Evolutionary conservation across 768 basidiomycete species (phyloP).

Genomic region (Pisolithus orientalis): DNA sequence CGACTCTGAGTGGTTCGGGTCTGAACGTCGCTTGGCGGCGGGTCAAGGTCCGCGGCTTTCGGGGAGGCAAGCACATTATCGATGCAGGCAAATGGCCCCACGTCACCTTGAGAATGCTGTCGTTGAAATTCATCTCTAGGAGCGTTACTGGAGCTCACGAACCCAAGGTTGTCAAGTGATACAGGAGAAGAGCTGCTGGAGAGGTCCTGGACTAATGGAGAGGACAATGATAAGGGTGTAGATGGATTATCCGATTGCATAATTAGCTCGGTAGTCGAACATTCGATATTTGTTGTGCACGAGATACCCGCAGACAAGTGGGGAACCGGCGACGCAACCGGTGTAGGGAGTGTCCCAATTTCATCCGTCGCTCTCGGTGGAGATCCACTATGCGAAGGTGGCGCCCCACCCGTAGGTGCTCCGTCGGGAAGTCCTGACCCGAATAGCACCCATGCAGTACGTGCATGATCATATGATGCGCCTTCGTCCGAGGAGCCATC

Average conservation of each 20-base stretch:
- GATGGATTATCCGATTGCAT: background rate
- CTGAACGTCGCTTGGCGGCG: background rate
- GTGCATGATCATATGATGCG: constrained; percentile 43
- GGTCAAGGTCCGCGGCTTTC: background rate
- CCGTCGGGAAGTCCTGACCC: constrained; percentile 29
- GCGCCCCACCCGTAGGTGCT: constrained; percentile 11
- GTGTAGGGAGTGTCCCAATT: constrained; percentile 14
- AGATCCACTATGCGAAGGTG: constrained; percentile 10
- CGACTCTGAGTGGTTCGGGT: background rate
- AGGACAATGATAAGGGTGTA: background rate
- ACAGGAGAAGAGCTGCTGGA: constrained; percentile 8
- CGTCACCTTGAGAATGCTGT: background rate
- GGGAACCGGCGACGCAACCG: constrained; percentile 17
- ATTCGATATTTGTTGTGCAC: background rate
- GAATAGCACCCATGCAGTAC: constrained; percentile 54
- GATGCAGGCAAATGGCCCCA: constrained; percentile 11
- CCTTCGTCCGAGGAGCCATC: constrained; percentile 37
- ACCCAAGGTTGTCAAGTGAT: constrained; percentile 3
- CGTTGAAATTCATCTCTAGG: background rate
- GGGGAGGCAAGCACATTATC: constrained; percentile 8
- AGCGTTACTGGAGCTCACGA: background rate
- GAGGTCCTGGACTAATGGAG: background rate
- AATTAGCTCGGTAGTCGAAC: constrained; percentile 1
- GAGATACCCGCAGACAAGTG: background rate
- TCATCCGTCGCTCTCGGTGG: background rate